Conservation (phyloP, 1,284 basidiomycete species). For the Bondarzewia mesenterica region DNA sequence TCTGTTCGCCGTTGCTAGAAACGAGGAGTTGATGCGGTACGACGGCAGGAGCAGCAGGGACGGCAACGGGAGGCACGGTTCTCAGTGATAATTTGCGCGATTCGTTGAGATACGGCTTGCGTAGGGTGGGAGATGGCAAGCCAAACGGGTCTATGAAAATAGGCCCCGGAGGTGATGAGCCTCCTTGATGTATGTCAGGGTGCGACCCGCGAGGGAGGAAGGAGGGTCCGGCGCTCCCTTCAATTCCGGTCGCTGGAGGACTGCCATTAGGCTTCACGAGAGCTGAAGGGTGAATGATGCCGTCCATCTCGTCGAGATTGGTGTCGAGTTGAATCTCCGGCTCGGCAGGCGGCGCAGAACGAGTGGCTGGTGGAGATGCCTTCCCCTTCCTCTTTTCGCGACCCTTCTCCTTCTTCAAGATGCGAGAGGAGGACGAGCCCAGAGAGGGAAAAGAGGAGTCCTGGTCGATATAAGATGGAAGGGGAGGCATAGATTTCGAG, state of each 20-base stretch:
- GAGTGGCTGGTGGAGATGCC: constrained; percentile 5
- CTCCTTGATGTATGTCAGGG: constrained; percentile 20
- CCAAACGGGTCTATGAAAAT: constrained; percentile 43
- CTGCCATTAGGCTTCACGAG: constrained; percentile 18
- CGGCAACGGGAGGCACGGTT: constrained; percentile 15
- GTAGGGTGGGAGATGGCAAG: constrained; percentile 12
- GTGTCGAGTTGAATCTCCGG: constrained; percentile 56
- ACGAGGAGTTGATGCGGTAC: constrained; percentile 9
- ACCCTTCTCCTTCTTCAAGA: constrained; percentile 14
- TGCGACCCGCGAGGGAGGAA: constrained; percentile 9
- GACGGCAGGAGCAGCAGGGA: constrained; percentile 1
- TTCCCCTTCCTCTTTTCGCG: constrained; percentile 20
- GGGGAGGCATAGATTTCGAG: constrained; percentile 15
- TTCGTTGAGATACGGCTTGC: constrained; percentile 9
- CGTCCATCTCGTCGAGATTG: constrained; percentile 77
- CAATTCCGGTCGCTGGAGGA: constrained; percentile 30
- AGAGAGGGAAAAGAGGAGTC: constrained; percentile 19
- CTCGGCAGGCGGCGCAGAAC: constrained; percentile 14
- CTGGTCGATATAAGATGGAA: constrained; percentile 22
- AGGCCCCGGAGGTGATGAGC: constrained; percentile 15
- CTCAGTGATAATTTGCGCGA: constrained; percentile 46
- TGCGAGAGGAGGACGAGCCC: constrained; percentile 24
- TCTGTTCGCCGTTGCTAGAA: constrained; percentile 6
- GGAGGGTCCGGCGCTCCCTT: constrained; percentile 5
- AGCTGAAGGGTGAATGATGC: constrained; percentile 56